Conservation (phyloP, 306 rosid species). For the Rosa lucieae region DNA sequence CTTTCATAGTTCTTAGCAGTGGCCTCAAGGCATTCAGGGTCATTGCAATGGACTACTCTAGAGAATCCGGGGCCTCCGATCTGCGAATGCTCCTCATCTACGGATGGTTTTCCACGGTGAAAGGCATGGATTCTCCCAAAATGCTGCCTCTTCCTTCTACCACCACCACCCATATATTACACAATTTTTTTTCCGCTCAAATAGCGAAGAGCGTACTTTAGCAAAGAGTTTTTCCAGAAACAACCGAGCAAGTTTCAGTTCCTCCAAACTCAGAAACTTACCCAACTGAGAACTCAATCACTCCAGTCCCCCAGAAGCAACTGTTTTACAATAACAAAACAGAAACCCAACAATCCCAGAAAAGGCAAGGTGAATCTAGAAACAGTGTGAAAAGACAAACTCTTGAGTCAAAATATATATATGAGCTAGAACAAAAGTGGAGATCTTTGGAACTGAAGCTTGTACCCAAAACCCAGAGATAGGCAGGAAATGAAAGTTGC, state of each 20-base stretch:
- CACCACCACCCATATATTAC: conserved; percentile 44
- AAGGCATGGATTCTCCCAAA: conserved; percentile 85
- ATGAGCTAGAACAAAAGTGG: neutral
- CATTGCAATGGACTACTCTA: conserved; percentile 74
- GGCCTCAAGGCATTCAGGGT: conserved; percentile 55
- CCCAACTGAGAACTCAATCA: neutral
- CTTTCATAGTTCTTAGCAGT: conserved; percentile 47
- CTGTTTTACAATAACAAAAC: neutral
- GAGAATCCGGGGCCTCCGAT: conserved; percentile 98
- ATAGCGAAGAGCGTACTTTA: neutral
- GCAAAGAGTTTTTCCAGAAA: neutral
- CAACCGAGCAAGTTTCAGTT: neutral
- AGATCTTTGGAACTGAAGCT: neutral
- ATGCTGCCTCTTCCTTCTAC: conserved; percentile 65
- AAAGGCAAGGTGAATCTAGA: neutral
- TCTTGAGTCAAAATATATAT: neutral
- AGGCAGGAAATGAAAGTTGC: neutral
- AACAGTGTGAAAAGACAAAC: neutral
- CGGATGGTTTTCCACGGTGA: conserved; percentile 64
- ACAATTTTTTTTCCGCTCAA: neutral
- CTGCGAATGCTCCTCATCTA: conserved; percentile 66
- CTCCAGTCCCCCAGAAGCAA: neutral
- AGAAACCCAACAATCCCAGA: conserved; percentile 9
- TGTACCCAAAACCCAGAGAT: neutral
- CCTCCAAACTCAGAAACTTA: neutral